Conservation (phyloP, 2,329 filamentous ascomycete genomes). For the Diaporthe australafricana region DNA sequence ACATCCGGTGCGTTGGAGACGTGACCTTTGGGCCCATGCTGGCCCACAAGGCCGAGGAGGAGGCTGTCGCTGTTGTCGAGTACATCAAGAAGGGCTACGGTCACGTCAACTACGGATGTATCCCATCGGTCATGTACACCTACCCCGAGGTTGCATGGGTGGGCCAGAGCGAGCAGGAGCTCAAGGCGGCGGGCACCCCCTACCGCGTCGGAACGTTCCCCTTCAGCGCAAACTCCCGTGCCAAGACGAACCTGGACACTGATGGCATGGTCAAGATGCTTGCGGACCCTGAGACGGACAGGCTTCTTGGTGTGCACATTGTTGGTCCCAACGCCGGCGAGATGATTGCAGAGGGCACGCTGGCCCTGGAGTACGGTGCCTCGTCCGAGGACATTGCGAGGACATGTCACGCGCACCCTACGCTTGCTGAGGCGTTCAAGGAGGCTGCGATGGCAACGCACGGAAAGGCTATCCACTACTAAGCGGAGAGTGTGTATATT, state of each 20-base stretch:
- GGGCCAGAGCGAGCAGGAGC: slow-evolving; percentile 94
- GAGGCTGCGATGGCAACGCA: slow-evolving; percentile 99
- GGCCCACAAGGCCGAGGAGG: slow-evolving; percentile 99
- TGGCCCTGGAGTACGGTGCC: slow-evolving; percentile 96
- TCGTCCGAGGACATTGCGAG: slow-evolving; percentile 94
- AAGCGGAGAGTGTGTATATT: slow-evolving; percentile 48
- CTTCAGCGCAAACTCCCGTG: slow-evolving; percentile 97
- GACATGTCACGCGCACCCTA: slow-evolving; percentile 97
- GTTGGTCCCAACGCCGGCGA: slow-evolving; percentile 95
- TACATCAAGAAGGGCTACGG: slow-evolving; percentile 98
- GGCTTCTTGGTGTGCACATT: slow-evolving; percentile 95
- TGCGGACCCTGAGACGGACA: slow-evolving; percentile 94
- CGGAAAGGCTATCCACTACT: slow-evolving; percentile 96
- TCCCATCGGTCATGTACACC: slow-evolving; percentile 99
- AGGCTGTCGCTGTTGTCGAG: slow-evolving; percentile 93
- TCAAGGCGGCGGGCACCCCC: slow-evolving; percentile 89
- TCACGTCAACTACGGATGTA: slow-evolving; percentile 98
- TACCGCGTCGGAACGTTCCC: slow-evolving; percentile 96
- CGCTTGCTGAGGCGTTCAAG: slow-evolving; percentile 97
- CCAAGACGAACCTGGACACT: slow-evolving; percentile 97
- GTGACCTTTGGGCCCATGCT: slow-evolving; percentile 98
- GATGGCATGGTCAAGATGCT: slow-evolving; percentile 98
- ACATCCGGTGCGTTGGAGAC: slow-evolving; percentile 97
- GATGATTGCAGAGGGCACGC: slow-evolving; percentile 98
- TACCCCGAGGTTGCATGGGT: slow-evolving; percentile 99